Evolutionary conservation across 768 basidiomycete species (phyloP).

Genomic region (Cyclocybe cylindracea): DNA sequence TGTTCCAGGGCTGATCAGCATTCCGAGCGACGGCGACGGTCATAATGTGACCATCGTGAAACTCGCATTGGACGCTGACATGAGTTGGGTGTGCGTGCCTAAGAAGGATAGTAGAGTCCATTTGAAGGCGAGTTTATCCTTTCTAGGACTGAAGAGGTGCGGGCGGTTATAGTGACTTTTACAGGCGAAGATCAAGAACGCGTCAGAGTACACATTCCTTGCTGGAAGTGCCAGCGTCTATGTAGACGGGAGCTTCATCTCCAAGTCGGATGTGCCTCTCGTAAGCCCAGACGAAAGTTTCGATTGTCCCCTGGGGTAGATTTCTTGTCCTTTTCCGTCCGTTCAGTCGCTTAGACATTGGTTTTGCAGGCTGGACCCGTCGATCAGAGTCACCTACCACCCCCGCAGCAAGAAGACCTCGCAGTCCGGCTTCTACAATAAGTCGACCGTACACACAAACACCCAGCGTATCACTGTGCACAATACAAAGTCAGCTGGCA

Average conservation of each 20-base stretch:
- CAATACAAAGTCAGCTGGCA: slow-evolving; percentile 34
- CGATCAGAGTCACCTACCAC: slow-evolving; percentile 41
- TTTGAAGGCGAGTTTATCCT: slow-evolving; percentile 30
- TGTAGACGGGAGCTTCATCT: slow-evolving; percentile 57
- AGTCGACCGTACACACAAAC: slow-evolving; percentile 29
- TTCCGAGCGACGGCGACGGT: slow-evolving; percentile 39
- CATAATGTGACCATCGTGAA: slow-evolving; percentile 44
- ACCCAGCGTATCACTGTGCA: slow-evolving; percentile 37
- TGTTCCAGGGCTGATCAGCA: slow-evolving; percentile 41
- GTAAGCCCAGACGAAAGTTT: slow-evolving; percentile 46
- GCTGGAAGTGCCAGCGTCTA: slow-evolving; percentile 50
- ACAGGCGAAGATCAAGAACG: slow-evolving; percentile 52
- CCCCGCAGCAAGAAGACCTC: slow-evolving; percentile 34
- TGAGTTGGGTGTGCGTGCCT: slow-evolving; percentile 46
- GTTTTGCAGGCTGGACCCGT: slow-evolving; percentile 35
- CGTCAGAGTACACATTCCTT: slow-evolving; percentile 53
- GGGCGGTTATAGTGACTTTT: not conserved
- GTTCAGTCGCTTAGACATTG: not conserved
- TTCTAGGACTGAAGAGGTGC: too few relatives aligned
- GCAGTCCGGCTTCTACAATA: slow-evolving; percentile 34
- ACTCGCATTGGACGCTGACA: slow-evolving; percentile 34
- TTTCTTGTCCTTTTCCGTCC: not conserved
- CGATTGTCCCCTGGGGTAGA: slow-evolving; percentile 47
- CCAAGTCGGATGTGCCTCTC: slow-evolving; percentile 41
- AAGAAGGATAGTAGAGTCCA: slow-evolving; percentile 38